Conservation (phyloP, 495 filamentous ascomycete species). For the Penicillium cataractarum region DNA sequence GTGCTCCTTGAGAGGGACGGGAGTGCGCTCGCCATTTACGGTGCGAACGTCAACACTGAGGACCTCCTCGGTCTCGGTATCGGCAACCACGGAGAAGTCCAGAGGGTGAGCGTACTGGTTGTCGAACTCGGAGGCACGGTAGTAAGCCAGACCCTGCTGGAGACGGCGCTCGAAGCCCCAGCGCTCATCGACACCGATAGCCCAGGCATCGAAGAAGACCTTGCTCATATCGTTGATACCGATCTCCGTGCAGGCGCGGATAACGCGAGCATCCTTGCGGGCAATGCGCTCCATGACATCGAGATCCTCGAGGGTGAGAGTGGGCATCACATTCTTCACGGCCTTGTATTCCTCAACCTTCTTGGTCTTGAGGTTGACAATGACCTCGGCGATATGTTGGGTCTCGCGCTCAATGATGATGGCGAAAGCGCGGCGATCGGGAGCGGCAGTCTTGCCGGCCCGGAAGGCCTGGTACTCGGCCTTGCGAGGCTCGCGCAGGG, state of each 20-base stretch:
- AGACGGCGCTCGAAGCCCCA: slow-evolving; percentile 45
- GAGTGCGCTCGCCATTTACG: slow-evolving; percentile 68
- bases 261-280: slow-evolving; percentile 76
- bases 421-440: slow-evolving; percentile 37
- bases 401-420: slow-evolving; percentile 39
- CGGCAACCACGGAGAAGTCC: slow-evolving; percentile 40
- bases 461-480: slow-evolving; percentile 77
- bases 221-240: slow-evolving; percentile 87
- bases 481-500: slow-evolving; percentile 79
- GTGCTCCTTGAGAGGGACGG: slow-evolving; percentile 57
- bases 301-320: slow-evolving; percentile 88
- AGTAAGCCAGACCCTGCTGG: slow-evolving; percentile 46
- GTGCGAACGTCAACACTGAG: slow-evolving; percentile 89
- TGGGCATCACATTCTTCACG: slow-evolving; percentile 75
- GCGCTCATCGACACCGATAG: slow-evolving; percentile 44
- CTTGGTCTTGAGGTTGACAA: slow-evolving; percentile 68
- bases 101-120: slow-evolving; percentile 47
- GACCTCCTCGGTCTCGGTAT: slow-evolving; percentile 89
- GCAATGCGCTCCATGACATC: slow-evolving; percentile 78
- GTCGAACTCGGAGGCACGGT: slow-evolving; percentile 51
- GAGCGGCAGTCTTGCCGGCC: slow-evolving; percentile 50
- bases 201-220: slow-evolving; percentile 72
- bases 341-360: slow-evolving; percentile 73
- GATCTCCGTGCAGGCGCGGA: slow-evolving; percentile 81
- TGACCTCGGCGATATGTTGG: slow-evolving; percentile 66